Evolutionary conservation across 2,329 filamentous ascomycete genomes (phyloP).

Genomic region (Aspergillus ustus): DNA sequence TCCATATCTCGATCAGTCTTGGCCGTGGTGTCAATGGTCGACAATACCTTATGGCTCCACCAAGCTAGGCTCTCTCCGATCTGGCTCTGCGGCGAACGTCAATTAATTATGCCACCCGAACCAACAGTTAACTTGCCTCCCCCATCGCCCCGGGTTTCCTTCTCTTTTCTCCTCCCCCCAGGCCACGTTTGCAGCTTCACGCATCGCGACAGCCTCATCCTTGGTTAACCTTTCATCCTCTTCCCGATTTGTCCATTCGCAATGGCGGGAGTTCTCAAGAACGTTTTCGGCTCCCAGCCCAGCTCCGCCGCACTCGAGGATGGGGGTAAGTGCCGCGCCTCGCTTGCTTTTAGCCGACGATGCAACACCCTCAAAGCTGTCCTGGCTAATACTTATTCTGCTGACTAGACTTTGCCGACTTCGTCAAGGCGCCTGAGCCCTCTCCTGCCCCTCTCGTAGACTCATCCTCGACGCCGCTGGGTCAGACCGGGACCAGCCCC

Average conservation of each 20-base stretch:
- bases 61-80: constrained; percentile 22
- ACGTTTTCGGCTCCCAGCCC: constrained; percentile 42
- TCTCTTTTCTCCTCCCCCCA: constrained; percentile 21
- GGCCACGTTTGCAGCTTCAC: constrained; percentile 26
- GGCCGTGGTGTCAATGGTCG: constrained; percentile 15
- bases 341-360: constrained; percentile 1
- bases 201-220: constrained; percentile 7
- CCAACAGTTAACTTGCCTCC: constrained; percentile 15
- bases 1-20: constrained; percentile 17
- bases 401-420: constrained; percentile 85
- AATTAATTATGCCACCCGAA: constrained; percentile 22
- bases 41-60: constrained; percentile 24
- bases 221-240: constrained; percentile 24
- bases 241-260: constrained; percentile 25
- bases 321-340: constrained; percentile 39
- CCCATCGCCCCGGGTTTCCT: constrained; percentile 20
- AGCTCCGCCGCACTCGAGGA: constrained; percentile 39
- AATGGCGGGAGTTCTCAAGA: constrained; percentile 48
- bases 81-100: constrained; percentile 31
- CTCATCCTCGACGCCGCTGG: constrained; percentile 44
- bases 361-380: background rate
- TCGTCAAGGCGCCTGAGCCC: constrained; percentile 76
- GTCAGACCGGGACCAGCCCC: constrained; percentile 52
- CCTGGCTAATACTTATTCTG: constrained; percentile 6
- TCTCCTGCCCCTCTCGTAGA: constrained; percentile 54